Percentiles rank a stretch among this genome's conserved stretches.
Conservation (phyloP, 371 early-diverging fungal species). For the Mortierella sp. region DNA sequence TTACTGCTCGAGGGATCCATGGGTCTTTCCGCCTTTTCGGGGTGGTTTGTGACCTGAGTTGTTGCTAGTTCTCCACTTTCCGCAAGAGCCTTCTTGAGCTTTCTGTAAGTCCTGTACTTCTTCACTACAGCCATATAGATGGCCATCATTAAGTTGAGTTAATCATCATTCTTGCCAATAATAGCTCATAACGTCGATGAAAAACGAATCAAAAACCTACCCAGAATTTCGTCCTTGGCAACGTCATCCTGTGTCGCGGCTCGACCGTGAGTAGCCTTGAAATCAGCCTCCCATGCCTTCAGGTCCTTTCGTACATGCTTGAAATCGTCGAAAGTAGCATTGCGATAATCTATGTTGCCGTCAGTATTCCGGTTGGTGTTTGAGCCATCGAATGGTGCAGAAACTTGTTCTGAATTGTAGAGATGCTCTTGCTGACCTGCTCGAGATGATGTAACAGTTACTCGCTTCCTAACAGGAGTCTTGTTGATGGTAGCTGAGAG, state of each 20-base stretch:
- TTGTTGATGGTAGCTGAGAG: too few species aligned
- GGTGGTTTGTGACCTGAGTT: not conserved
- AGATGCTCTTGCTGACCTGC: too few species aligned
- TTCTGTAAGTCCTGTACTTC: constrained; percentile 36
- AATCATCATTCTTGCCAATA: not conserved
- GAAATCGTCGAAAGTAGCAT: constrained; percentile 17
- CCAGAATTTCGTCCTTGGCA: constrained; percentile 25
- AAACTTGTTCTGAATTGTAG: too few species aligned
- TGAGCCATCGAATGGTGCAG: constrained; percentile 1
- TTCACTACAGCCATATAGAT: constrained; percentile 16
- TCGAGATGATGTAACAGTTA: too few species aligned
- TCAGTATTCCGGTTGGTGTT: not conserved
- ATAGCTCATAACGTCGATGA: not conserved
- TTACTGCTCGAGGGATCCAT: not conserved
- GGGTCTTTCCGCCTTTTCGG: not conserved
- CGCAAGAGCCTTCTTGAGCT: constrained; percentile 40
- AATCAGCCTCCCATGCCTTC: constrained; percentile 62
- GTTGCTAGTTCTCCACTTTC: constrained; percentile 4
- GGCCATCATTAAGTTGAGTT: not conserved
- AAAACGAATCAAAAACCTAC: constrained; percentile 9
- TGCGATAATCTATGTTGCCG: constrained; percentile 5
- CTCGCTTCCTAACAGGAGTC: too few species aligned
- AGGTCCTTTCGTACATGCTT: constrained; percentile 48
- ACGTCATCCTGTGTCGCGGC: constrained; percentile 57
- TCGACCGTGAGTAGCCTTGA: constrained; percentile 53